Evolutionary conservation across 1,284 basidiomycete genomes (phyloP).

Genomic region (Irpex sp.): DNA sequence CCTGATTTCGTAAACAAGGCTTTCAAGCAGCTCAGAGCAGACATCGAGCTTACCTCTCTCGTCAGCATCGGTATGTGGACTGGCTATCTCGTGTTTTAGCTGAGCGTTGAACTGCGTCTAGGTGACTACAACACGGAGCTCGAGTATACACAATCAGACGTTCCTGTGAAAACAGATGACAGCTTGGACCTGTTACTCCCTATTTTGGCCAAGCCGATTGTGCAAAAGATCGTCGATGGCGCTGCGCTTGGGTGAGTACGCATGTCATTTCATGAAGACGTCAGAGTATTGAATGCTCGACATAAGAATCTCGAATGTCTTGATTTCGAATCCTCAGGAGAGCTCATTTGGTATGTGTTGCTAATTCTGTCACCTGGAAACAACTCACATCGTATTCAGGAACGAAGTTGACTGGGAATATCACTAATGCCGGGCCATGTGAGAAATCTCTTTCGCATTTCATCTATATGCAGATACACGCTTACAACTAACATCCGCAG

Average conservation of each 20-base stretch:
- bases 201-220: slow-evolving; percentile 72
- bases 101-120: slow-evolving; percentile 19
- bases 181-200: slow-evolving; percentile 67
- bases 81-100: neutral
- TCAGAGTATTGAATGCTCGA: too few species aligned
- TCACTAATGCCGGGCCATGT: slow-evolving; percentile 78
- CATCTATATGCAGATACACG: neutral
- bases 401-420: slow-evolving; percentile 58
- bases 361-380: neutral
- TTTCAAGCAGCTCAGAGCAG: slow-evolving; percentile 61
- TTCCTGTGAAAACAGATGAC: slow-evolving; percentile 61
- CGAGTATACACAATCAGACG: slow-evolving; percentile 54
- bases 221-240: slow-evolving; percentile 71
- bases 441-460: slow-evolving; percentile 23
- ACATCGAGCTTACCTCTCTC: slow-evolving; percentile 55
- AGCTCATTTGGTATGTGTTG: slow-evolving; percentile 49
- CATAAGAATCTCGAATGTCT: slow-evolving; percentile 49
- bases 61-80: slow-evolving; percentile 53
- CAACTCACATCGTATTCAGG: slow-evolving; percentile 28
- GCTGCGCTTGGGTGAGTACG: slow-evolving; percentile 49
- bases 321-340: slow-evolving; percentile 56
- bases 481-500: slow-evolving; percentile 29
- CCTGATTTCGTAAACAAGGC: slow-evolving; percentile 63
- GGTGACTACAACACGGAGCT: slow-evolving; percentile 65
- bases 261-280: too few species aligned